Percentiles rank a stretch among this genome's conserved stretches.
phyloP scores from a whole-genome alignment of 2,329 filamentous ascomycete species.

The Botrytis sinoallii region DNA sequence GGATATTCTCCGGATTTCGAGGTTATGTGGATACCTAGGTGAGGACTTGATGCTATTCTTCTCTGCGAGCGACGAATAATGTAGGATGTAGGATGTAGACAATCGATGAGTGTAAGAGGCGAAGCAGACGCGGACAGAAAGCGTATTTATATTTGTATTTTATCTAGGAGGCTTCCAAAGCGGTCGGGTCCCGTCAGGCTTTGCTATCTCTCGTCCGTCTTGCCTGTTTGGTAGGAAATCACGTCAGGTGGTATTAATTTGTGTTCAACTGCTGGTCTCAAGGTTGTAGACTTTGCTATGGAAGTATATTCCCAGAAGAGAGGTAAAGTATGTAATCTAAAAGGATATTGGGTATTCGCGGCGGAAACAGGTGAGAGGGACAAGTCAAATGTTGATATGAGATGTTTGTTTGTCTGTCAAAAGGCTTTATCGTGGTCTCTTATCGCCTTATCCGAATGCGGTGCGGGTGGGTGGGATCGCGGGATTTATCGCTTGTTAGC shows the following conservation, averaged over 20 bases:
- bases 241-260: background rate
- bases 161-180: background rate
- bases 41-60: background rate
- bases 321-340: background rate
- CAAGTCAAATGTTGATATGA: background rate
- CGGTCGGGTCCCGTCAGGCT: background rate
- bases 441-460: constrained; percentile 5
- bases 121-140: background rate
- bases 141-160: background rate
- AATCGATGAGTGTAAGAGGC: background rate
- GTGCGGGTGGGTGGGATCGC: background rate
- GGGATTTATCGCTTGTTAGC: background rate
- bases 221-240: background rate
- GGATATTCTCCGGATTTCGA: background rate
- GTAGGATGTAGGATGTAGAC: background rate
- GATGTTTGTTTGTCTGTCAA: background rate
- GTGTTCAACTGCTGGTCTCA: background rate
- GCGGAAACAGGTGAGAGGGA: background rate
- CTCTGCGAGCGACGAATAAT: background rate
- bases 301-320: background rate
- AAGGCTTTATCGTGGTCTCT: background rate
- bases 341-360: background rate
- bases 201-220: background rate
- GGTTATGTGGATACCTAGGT: background rate
- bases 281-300: background rate